Percentiles rank a stretch among this genome's conserved stretches.
Conservation (phyloP, 352 stramenopile genomes). For the Phytophthora chlamydospora region DNA sequence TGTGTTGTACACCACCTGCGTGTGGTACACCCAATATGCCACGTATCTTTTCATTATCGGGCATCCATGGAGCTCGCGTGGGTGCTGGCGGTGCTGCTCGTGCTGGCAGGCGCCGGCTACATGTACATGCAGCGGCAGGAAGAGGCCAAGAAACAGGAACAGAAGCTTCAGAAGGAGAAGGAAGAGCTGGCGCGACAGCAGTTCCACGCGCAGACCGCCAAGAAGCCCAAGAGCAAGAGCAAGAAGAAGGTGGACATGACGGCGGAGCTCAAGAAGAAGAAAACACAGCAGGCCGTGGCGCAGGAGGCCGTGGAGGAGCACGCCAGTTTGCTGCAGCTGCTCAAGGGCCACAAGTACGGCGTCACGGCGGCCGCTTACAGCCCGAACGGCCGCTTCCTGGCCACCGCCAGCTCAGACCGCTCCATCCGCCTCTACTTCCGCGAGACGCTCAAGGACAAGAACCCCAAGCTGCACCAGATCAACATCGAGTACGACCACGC, state of each 20-base stretch:
- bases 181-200: constrained; percentile 58
- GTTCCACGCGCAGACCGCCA: constrained; percentile 45
- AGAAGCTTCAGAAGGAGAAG: constrained; percentile 51
- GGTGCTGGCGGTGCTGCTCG: constrained; percentile 66
- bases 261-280: constrained; percentile 73
- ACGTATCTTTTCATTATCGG: constrained; percentile 35
- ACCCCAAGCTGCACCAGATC: constrained; percentile 64
- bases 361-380: constrained; percentile 73
- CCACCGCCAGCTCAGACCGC: constrained; percentile 75
- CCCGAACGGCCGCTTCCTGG: constrained; percentile 80
- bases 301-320: constrained; percentile 43
- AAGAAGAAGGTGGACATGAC: constrained; percentile 76
- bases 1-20: not conserved
- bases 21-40: constrained; percentile 2
- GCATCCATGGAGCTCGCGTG: constrained; percentile 43
- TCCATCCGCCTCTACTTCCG: constrained; percentile 75
- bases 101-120: constrained; percentile 60
- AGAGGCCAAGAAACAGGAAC: constrained; percentile 44
- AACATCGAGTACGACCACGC: constrained; percentile 83
- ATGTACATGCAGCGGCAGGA: constrained; percentile 64
- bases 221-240: constrained; percentile 67
- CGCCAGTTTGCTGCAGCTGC: constrained; percentile 42
- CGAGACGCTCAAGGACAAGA: constrained; percentile 68
- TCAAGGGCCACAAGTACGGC: constrained; percentile 78
- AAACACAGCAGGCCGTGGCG: constrained; percentile 13